Evolutionary conservation across 768 basidiomycete species (phyloP), one percentile per base, ranked within the genome.

Genomic region (Hericium coralloides): DNA sequence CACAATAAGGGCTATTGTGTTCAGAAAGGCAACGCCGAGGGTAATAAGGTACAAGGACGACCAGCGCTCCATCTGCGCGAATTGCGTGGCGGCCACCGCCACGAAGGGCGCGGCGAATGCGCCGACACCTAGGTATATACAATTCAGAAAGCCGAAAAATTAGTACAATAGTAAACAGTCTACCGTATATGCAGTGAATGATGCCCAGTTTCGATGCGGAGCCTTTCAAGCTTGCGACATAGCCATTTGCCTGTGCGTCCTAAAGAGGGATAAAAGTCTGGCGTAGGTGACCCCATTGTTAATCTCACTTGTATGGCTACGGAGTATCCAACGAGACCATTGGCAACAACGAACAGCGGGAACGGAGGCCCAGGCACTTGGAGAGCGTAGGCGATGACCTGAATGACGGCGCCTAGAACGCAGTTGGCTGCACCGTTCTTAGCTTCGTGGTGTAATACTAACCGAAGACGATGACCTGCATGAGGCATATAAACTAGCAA

Each of bases 161-260:
- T n/a, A n/a, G n/a, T n/a, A n/a, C n/a, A n/a, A n/a, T n/a, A n/a
- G n/a, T n/a, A n/a, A n/a, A n/a, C n/a, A n/a, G n/a, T n/a, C n/a
- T n/a, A n/a, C n/a, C 85, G 63, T 87, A 89, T 2, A 78, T 73
- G 9, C 83, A 83, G 61, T 86, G 83, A n/a, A 87, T 63, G n/a
- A 89, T 49, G 4, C 87, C 81, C 83, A 91, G 87, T 66, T 87
- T 89, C 0, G 71, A 66, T 57, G 82, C 77, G 0, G 81, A 66
- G 48, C 76, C 69, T 59, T 76, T 76, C 7, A 87, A 68, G 43
- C 72, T 75, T 3, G 83, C 85, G 14, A 89, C 79, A 59, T 79
- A 89, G 8, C 82, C 84, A 63, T 85, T 86, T 1, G 85, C 78
- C 69, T 87, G 86, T 0, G 87, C 85, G 58, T 88, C 83, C 82